Evolutionary conservation across 2,329 filamentous ascomycete genomes (phyloP).

Genomic region (Emmonsiellopsis sp.): DNA sequence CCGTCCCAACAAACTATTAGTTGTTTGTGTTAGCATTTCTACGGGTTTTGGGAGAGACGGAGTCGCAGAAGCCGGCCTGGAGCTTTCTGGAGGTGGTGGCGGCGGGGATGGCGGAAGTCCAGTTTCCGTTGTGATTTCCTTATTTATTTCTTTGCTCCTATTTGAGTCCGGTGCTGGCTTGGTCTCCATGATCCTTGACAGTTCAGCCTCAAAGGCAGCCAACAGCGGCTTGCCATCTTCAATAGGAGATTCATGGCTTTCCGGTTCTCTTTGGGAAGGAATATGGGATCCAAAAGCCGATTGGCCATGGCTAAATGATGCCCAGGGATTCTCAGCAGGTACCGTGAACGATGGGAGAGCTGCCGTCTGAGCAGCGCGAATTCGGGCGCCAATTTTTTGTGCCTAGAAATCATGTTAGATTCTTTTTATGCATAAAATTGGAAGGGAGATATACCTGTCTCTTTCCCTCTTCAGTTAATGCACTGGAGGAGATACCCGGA

Average conservation of each 20-base stretch:
- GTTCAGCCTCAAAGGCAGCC: constrained; percentile 31
- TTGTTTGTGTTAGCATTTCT: constrained; percentile 24
- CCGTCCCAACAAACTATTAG: constrained; percentile 26
- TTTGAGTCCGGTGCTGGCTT: background rate
- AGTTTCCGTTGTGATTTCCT: constrained; percentile 4
- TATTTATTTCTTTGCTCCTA: constrained; percentile 2
- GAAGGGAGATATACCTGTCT: constrained; percentile 13
- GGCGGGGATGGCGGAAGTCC: constrained; percentile 7
- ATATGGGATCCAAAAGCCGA: background rate
- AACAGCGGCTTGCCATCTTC: constrained; percentile 25
- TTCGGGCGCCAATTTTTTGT: constrained; percentile 14
- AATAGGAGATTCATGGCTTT: constrained; percentile 12
- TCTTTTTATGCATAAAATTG: background rate
- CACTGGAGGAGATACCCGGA: background rate
- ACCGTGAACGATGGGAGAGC: background rate
- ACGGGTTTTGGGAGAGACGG: constrained; percentile 11
- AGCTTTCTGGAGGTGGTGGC: constrained; percentile 9
- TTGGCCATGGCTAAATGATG: constrained; percentile 9
- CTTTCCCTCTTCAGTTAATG: constrained; percentile 17
- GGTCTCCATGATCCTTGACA: constrained; percentile 25
- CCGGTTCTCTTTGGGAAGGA: constrained; percentile 9
- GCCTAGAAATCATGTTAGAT: constrained; percentile 8
- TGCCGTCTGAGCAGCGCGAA: constrained; percentile 1
- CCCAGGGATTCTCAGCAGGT: constrained; percentile 13
- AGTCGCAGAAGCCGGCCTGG: background rate